Base-by-base conservation (phyloP, 106 monocot species). In the Gastrodia elata region DNA sequence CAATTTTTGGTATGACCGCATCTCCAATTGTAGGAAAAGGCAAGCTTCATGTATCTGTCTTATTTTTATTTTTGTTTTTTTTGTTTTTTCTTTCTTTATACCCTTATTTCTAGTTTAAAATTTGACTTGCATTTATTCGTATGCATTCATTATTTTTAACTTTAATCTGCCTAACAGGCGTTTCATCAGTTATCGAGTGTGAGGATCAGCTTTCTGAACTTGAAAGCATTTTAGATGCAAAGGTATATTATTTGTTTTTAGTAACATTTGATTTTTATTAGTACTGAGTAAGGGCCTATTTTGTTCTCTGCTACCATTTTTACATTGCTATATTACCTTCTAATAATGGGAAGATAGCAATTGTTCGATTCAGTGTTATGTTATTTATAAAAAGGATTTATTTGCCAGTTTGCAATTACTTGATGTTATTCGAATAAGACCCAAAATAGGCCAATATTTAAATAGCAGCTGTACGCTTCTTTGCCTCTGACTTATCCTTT, bases 1-100 rank as follows among this genome's bases (percentile, higher is more conserved):
- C 75, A 73, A 71, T 96, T 68, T 90, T 96, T 77, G 96, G 96
- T 56, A 90, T 96, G 89, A 96, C 92, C 33, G 92, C 90, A 75
- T 92, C 90, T 48, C 88, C 87, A 48, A 78, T 92, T 64, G 74
- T 80, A 68, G 86, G 82, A 75, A 96, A 96, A 96, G 89, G 96
- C 55, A 82, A 85, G 77, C 25, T 42, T 44, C 9, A 36, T 18
- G 35, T 36, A 67, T 36, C 61, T 61, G 13, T 38, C 37, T 20
- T 67, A 38, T 37, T 67, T 36, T 67, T 38, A 2, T 28, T 10
- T 28, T 32, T 71, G 26, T 11, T 61, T 61, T 30, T 28, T n/a
- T 61, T 28, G 13, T 61, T 61, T 8, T 61, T 28, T 61, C 8
- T 28, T 30, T 25, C 10, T 61, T n/a, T 1, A 13, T 61, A 30